A percentile compares a stretch with the other conserved stretches of the same genome.
Evolutionary conservation across 1,284 basidiomycete species (phyloP).

Genomic region (Trichosporon sp.): DNA sequence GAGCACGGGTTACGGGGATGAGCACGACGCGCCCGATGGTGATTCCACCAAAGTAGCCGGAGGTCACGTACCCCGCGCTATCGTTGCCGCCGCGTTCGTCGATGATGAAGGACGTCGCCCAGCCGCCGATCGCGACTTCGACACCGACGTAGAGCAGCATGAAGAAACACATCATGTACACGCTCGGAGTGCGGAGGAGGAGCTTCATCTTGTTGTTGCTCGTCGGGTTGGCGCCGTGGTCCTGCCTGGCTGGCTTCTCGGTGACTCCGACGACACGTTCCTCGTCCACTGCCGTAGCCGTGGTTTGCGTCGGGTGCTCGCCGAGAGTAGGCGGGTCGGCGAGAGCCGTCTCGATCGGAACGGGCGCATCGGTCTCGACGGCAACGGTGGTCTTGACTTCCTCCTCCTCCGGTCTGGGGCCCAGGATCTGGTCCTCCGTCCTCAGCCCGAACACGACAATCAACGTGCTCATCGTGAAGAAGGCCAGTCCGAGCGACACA

Average conservation of each 20-base stretch:
- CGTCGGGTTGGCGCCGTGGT: not conserved
- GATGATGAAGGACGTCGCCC: slow-evolving; percentile 52
- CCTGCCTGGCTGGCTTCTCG: too few relatives aligned
- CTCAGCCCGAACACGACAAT: slow-evolving; percentile 63
- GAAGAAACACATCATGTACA: slow-evolving; percentile 47
- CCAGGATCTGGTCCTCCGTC: slow-evolving; percentile 60
- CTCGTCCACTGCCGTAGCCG: too few relatives aligned
- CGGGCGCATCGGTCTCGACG: not conserved
- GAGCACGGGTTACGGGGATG: slow-evolving; percentile 48
- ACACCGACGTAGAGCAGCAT: slow-evolving; percentile 51
- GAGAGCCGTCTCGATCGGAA: not conserved
- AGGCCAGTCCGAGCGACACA: slow-evolving; percentile 63
- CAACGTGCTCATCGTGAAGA: slow-evolving; percentile 60
- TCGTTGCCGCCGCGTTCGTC: slow-evolving; percentile 46
- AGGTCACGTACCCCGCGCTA: slow-evolving; percentile 48
- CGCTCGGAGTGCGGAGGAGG: slow-evolving; percentile 42
- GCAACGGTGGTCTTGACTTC: not conserved
- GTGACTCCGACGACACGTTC: too few relatives aligned
- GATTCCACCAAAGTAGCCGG: slow-evolving; percentile 53
- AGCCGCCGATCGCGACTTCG: slow-evolving; percentile 51
- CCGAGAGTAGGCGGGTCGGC: not conserved
- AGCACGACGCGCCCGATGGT: slow-evolving; percentile 49
- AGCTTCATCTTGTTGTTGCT: slow-evolving; percentile 44
- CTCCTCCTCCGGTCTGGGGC: slow-evolving; percentile 29
- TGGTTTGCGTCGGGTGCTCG: too few relatives aligned